Base-by-base conservation (phyloP, 441 rosid genomes). In the California macrophylla region DNA sequence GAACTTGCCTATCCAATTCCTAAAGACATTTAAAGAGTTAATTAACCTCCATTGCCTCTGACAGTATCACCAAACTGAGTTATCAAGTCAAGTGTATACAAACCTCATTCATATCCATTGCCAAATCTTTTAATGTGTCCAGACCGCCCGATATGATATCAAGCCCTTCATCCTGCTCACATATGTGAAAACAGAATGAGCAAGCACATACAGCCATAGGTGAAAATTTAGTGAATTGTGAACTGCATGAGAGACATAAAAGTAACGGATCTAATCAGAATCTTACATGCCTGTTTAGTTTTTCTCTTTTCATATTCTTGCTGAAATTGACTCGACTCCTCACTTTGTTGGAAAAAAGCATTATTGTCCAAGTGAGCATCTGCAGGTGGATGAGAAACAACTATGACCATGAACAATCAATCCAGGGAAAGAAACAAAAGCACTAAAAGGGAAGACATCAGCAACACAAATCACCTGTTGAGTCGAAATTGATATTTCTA, bases 1-100 rank as follows among this genome's bases (percentile, higher is more conserved):
- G 89, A 66, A 85, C 87, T 83, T 86, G 93, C 80, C 81, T 77
- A 68, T 86, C 93, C 78, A 88, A 68, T 77, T 86, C 89, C 93
- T 88, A 81, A 64, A 67, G 42, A 12, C n/a, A 47, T 24, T 21
- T 45, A 69, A 70, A 26, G 6, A 68, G 76, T 1, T 2, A 38
- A 71, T 66, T 45, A 66, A 60, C 36, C 30, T 62, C 50, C 12
- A 42, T 42, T 42, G 50, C 50, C 13, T 42, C 50, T 42, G 16
- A 71, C 16, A 34, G 23, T n/a, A 72, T 64, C 23, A 68, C 30
- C 45, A 73, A 36, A 30, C 8, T 24, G 40, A 38, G 72, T 52
- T 18, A 52, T 12, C 25, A 52, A 52, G 32, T 26, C n/a, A 34
- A 20, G 20, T 58, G 61, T 67, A 71, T 66, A 52, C 75, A 20